Conservation (phyloP, 1,284 basidiomycete species). For the Cystobasidium slooffiae region DNA sequence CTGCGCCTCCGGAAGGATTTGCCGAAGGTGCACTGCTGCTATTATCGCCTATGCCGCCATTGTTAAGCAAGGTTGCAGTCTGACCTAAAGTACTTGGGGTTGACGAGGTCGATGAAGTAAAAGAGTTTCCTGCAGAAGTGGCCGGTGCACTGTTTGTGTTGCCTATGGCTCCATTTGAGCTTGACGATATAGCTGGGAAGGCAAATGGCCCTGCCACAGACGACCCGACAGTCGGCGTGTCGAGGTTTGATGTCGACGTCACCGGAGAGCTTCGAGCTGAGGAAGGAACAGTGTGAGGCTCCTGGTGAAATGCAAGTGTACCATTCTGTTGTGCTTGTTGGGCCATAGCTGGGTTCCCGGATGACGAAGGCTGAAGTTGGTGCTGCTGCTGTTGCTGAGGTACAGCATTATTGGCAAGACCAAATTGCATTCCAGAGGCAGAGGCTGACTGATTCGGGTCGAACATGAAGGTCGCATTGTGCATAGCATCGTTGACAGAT, state of each 20-base stretch:
- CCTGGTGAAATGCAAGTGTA: constrained; percentile 1
- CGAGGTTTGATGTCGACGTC: not conserved
- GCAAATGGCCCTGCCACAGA: constrained; percentile 9
- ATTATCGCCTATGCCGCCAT: not conserved
- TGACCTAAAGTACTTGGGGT: not conserved
- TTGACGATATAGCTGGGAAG: not conserved
- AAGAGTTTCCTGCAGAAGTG: not conserved
- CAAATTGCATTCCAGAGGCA: no score
- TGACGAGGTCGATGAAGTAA: not conserved
- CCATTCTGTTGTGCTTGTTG: not conserved
- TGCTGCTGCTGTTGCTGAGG: constrained; percentile 5
- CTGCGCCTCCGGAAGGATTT: not conserved
- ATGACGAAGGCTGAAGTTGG: not conserved
- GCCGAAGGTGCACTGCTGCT: not conserved
- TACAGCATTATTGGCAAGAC: not conserved
- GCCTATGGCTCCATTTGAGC: not conserved
- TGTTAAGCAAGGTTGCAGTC: no score
- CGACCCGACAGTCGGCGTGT: constrained; percentile 12
- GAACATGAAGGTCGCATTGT: not conserved
- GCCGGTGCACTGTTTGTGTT: not conserved
- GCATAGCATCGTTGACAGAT: not conserved
- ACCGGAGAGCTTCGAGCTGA: constrained; percentile 9
- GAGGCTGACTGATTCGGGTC: not conserved
- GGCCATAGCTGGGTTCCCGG: not conserved
- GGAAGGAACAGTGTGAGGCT: not conserved